Evolutionary conservation across 2,329 filamentous ascomycete genomes (phyloP).

Genomic region (Botrytis medusae): DNA sequence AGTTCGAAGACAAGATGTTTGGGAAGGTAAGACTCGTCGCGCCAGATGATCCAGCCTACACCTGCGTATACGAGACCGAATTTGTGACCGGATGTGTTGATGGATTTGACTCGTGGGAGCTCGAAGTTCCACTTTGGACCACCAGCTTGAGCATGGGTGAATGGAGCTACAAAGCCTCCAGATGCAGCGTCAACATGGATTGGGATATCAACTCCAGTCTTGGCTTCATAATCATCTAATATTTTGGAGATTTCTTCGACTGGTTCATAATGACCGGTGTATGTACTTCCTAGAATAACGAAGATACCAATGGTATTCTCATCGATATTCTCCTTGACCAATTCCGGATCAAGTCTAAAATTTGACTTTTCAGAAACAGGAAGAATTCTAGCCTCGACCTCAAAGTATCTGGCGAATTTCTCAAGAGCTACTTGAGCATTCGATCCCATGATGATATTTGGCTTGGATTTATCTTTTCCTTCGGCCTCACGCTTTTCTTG

Average conservation of each 20-base stretch:
- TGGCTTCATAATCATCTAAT: conserved; percentile 60
- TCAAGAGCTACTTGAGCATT: conserved; percentile 73
- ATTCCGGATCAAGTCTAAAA: conserved; percentile 61
- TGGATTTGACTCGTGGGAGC: conserved; percentile 61
- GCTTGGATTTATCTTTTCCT: conserved; percentile 62
- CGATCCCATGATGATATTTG: conserved; percentile 73
- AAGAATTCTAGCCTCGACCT: conserved; percentile 66
- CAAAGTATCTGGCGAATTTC: conserved; percentile 73
- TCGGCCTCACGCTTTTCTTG: conserved; percentile 59
- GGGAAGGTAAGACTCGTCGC: conserved; percentile 63
- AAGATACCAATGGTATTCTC: conserved; percentile 78
- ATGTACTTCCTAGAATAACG: conserved; percentile 69
- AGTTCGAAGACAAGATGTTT: conserved; percentile 70
- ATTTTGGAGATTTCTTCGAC: conserved; percentile 67
- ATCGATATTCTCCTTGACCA: conserved; percentile 66
- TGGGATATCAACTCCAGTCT: conserved; percentile 63
- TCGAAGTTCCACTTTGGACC: conserved; percentile 64
- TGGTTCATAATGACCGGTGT: conserved; percentile 72
- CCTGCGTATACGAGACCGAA: conserved; percentile 65
- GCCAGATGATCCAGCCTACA: conserved; percentile 70
- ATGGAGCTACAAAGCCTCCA: conserved; percentile 62
- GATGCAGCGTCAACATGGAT: conserved; percentile 66
- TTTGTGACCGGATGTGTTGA: conserved; percentile 65
- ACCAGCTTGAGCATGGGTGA: conserved; percentile 55
- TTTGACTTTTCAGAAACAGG: conserved; percentile 61